phyloP scores from a whole-genome alignment of 169 alveolate species.

The Plasmodium knowlesi region DNA sequence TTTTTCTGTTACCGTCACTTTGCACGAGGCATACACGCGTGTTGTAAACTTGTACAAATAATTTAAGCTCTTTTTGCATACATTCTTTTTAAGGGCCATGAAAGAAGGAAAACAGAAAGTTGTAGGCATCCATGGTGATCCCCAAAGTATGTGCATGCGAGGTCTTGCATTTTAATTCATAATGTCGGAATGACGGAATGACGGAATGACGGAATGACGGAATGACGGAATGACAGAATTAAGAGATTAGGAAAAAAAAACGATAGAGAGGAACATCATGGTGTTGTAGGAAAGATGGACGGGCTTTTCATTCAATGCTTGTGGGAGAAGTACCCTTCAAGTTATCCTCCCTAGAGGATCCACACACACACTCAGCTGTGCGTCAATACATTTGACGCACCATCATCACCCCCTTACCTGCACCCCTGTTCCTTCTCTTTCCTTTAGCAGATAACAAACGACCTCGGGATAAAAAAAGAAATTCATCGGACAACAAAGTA shows the following conservation, averaged over 20 bases:
- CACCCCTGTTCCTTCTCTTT: background rate
- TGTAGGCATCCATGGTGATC: background rate
- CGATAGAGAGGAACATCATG: background rate
- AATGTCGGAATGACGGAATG: background rate
- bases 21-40: background rate
- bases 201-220: too few relatives aligned
- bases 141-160: slow-evolving; percentile 21
- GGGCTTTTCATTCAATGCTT: background rate
- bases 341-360: background rate
- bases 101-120: slow-evolving; percentile 19
- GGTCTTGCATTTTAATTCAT: background rate
- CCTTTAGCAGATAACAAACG: slow-evolving; percentile 3
- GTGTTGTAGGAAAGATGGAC: background rate
- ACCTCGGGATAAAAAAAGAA: background rate
- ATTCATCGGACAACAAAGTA: slow-evolving; percentile 31
- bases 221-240: too few relatives aligned
- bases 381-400: background rate
- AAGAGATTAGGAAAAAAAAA: background rate
- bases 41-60: background rate
- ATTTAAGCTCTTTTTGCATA: background rate
- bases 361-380: background rate
- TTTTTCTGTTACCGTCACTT: background rate
- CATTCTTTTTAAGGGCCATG: slow-evolving; percentile 19
- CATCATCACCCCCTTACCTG: background rate
- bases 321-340: background rate